Evolutionary conservation across 768 basidiomycete species (phyloP), one percentile per base, ranked within the genome.

Genomic region (Auriscalpium microsporum): DNA sequence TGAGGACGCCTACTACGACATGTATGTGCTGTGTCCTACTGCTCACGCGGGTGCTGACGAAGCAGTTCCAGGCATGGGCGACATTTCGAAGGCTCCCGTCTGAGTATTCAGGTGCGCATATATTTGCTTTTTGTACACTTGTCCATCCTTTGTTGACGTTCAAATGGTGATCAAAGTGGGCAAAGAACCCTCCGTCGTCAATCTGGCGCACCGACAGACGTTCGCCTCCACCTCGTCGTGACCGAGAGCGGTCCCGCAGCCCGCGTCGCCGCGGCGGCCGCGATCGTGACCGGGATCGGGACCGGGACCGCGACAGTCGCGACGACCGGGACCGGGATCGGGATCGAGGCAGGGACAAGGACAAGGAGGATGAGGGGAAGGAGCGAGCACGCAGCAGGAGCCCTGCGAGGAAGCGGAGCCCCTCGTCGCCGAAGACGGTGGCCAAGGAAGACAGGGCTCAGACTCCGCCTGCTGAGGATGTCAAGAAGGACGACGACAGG

Each of bases 1-100:
- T 17, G 88, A 90, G 64, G 86, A 88, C 60, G 87, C 88, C 33
- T 90, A 89, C 69, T 82, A 87, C 65, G 86, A 89, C 57, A 90
- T 90, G 88, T 90, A 67, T 58, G 84, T 71, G 40, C 3, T 21
- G 21, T 54, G 23, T 10, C 53, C 28, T 19, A 45, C 28, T n/a
- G 23, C 35, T 28, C 19, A 14, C 3, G 38, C 38, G 51, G 6
- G 13, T 38, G 16, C 48, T 58, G 17, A 62, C 44, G 17, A 4
- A 48, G 17, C 23, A 11, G 19, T 45, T 48, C 19, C 58, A 90
- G 87, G 88, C 88, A 90, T 65, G 86, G 85, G 42, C 76, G 82
- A 56, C 69, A 76, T 63, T 87, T 90, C 63, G 87, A 90, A 62
- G 89, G 87, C 19, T 75, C 79, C 34, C 79, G 85, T 14, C 71